Conservation (phyloP, 208 protist genomes). For the Leishmania amazonensis region DNA sequence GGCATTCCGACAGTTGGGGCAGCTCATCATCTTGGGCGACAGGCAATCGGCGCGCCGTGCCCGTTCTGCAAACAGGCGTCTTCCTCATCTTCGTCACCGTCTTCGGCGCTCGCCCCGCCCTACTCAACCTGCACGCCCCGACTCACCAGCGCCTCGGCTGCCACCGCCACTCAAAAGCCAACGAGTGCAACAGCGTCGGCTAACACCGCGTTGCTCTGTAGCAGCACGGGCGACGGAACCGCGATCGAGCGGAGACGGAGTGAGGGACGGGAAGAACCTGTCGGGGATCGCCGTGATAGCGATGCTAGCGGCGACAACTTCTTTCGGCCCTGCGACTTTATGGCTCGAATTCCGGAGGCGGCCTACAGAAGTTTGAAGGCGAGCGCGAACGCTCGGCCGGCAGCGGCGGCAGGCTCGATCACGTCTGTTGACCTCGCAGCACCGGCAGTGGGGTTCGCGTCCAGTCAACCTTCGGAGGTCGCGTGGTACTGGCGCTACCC, state of each 20-base stretch:
- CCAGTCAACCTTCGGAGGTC: background rate
- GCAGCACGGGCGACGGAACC: background rate
- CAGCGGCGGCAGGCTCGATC: background rate
- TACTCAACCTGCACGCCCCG: background rate
- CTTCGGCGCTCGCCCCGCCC: background rate
- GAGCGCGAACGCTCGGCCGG: background rate
- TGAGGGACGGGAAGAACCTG: background rate
- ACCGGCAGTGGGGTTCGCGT: background rate
- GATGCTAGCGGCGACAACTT: background rate
- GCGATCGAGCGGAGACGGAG: background rate
- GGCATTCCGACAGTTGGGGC: background rate
- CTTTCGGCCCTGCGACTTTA: slow-evolving; percentile 25
- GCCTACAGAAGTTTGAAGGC: background rate
- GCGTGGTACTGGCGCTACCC: slow-evolving; percentile 35
- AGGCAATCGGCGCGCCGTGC: background rate
- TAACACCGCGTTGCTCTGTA: background rate
- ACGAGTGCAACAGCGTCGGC: background rate
- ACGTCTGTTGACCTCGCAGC: background rate
- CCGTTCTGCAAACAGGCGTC: background rate
- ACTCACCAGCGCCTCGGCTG: background rate
- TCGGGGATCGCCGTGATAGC: background rate
- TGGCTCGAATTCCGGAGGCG: slow-evolving; percentile 14
- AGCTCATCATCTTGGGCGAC: background rate
- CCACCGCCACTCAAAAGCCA: background rate
- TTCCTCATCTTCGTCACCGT: slow-evolving; percentile 12